A percentile compares a stretch with the other conserved stretches of the same genome.
Conservation (phyloP, 2,329 filamentous ascomycete species). For the Trichoderma polysporum region DNA sequence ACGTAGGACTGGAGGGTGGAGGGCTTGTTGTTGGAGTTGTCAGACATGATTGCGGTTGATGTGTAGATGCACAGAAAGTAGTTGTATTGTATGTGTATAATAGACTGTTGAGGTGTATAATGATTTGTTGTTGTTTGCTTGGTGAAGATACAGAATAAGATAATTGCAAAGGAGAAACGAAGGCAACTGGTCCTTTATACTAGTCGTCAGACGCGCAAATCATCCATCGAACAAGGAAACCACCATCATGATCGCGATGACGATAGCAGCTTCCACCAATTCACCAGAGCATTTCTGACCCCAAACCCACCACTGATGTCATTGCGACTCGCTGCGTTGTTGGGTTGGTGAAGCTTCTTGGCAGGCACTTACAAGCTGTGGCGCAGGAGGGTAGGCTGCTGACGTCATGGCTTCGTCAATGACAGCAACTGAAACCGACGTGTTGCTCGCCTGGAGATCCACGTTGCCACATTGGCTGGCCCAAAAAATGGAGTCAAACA, state of each 20-base stretch:
- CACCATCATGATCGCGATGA: constrained; percentile 4
- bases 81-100: neutral
- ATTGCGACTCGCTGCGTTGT: neutral
- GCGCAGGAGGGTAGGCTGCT: constrained; percentile 3
- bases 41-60: constrained; percentile 30
- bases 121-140: neutral
- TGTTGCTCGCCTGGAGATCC: neutral
- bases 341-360: neutral
- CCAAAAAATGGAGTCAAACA: neutral
- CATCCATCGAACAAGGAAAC: neutral
- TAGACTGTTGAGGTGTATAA: neutral
- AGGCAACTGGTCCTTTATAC: neutral
- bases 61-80: neutral
- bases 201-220: neutral
- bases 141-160: neutral
- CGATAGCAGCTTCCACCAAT: constrained; percentile 6
- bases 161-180: neutral
- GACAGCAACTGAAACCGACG: neutral
- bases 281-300: neutral
- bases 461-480: neutral
- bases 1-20: constrained; percentile 79
- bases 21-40: constrained; percentile 36
- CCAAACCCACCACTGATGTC: constrained; percentile 14
- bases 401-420: constrained; percentile 15
- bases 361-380: constrained; percentile 1